These are phyloP conservation scores for Dichotomopilus funicola DNA, from an alignment of 2,329 filamentous ascomycete genomes.

Conservation along the genomic window DNA sequence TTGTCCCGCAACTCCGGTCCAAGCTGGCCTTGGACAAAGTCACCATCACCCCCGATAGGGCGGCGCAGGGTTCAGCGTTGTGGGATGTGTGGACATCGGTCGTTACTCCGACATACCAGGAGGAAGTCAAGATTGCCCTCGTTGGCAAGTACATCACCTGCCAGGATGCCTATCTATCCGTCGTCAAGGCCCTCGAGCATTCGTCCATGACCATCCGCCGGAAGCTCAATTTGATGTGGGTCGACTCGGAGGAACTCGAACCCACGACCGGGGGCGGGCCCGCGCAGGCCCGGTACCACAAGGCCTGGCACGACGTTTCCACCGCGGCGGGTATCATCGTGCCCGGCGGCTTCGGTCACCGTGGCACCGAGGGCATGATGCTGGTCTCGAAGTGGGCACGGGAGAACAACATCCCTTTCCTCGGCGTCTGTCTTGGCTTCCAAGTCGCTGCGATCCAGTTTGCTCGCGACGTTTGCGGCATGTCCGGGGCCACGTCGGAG, in stretches of 20 bases:
- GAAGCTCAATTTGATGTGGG: constrained; percentile 74
- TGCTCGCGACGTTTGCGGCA: constrained; percentile 66
- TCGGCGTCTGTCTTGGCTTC: constrained; percentile 61
- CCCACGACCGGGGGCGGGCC: constrained; percentile 46
- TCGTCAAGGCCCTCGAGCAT: constrained; percentile 85
- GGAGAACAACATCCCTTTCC: constrained; percentile 70
- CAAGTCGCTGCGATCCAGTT: constrained; percentile 89
- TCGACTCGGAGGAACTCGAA: constrained; percentile 82
- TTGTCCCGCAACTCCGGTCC: constrained; percentile 60
- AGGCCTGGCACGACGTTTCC: constrained; percentile 76
- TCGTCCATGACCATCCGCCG: constrained; percentile 77
- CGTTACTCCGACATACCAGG: constrained; percentile 57
- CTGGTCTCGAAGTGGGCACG: constrained; percentile 80
- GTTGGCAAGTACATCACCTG: constrained; percentile 89
- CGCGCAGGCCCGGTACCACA: constrained; percentile 70
- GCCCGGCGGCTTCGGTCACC: constrained; percentile 71
- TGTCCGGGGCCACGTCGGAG: constrained; percentile 50
- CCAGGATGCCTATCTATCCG: constrained; percentile 71
- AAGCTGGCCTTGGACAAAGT: constrained; percentile 59
- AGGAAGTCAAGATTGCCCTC: constrained; percentile 71
- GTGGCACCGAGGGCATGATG: constrained; percentile 89
- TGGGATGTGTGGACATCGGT: constrained; percentile 76
- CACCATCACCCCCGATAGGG: constrained; percentile 44
- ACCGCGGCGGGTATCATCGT: constrained; percentile 61
- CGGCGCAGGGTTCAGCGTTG: constrained; percentile 58